Conservation (phyloP, 345 rosid genomes). For the Euphorbia pulcherrima region DNA sequence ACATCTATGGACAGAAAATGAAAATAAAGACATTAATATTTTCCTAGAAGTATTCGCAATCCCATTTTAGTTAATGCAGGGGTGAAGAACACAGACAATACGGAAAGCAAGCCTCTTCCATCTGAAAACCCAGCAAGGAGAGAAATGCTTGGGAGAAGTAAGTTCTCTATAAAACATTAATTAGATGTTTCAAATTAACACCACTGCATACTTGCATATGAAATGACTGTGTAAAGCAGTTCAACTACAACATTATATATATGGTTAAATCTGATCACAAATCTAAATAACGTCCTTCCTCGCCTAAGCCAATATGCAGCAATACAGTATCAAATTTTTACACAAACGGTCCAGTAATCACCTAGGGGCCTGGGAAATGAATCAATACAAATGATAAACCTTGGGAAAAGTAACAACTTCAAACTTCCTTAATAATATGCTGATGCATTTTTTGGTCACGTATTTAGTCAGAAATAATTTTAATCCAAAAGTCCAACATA, state of each 20-base stretch:
- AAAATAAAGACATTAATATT: not conserved
- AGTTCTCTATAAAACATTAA: not conserved
- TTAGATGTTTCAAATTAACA: constrained; percentile 1
- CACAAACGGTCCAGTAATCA: constrained; percentile 6
- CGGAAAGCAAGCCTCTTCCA: not conserved
- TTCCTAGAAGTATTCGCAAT: not conserved
- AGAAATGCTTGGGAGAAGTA: not conserved
- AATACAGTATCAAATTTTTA: not conserved
- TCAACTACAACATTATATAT: too few relatives aligned
- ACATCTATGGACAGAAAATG: not conserved
- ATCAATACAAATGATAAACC: not conserved
- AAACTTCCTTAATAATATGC: not conserved
- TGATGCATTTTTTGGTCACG: not conserved
- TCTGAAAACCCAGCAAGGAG: not conserved
- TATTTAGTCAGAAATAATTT: not conserved
- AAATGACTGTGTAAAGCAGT: not conserved
- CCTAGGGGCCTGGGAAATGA: not conserved
- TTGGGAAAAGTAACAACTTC: not conserved
- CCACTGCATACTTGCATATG: not conserved
- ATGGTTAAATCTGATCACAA: not conserved
- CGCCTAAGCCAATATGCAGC: not conserved
- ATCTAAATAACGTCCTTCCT: not conserved
- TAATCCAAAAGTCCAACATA: not conserved
- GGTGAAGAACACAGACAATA: constrained; percentile 4
- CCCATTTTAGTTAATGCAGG: not conserved